Evolutionary conservation across 139 green algal species (phyloP).

Genomic region (Tetradesmus obliquus): DNA sequence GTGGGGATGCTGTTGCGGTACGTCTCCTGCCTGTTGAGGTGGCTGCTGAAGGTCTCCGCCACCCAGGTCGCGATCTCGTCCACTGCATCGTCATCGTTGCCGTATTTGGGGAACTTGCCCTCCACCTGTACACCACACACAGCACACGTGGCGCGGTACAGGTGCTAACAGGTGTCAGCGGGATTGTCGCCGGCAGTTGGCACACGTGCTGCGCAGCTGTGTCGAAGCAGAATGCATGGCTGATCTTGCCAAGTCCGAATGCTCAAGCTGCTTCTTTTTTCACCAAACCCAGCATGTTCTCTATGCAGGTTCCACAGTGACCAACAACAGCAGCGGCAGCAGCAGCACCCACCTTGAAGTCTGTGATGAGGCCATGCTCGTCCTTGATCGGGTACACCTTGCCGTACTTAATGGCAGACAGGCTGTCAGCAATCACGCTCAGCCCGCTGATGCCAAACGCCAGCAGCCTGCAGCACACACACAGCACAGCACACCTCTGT

Average conservation of each 20-base stretch:
- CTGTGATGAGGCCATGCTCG: slow-evolving; percentile 60
- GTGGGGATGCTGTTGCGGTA: slow-evolving; percentile 79
- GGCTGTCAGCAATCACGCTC: slow-evolving; percentile 75
- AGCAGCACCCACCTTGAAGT: slow-evolving; percentile 57
- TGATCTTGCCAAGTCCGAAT: too few species aligned
- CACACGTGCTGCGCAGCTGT: too few species aligned
- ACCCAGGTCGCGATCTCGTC: slow-evolving; percentile 70
- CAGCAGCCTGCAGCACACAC: slow-evolving; percentile 52
- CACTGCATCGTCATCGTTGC: slow-evolving; percentile 80
- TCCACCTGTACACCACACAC: slow-evolving; percentile 50
- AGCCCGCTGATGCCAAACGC: slow-evolving; percentile 82
- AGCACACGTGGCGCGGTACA: not conserved
- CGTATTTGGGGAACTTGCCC: slow-evolving; percentile 80
- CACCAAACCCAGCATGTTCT: too few species aligned
- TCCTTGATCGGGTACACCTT: slow-evolving; percentile 70
- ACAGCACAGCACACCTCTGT: not conserved
- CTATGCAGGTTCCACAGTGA: too few species aligned
- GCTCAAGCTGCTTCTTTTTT: too few species aligned
- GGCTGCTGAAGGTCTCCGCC: slow-evolving; percentile 20
- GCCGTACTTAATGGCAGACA: slow-evolving; percentile 83
- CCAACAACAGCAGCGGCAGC: not conserved
- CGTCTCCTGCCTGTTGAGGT: slow-evolving; percentile 65
- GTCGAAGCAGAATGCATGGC: too few species aligned
- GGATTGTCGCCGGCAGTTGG: too few species aligned
- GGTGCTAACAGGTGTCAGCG: not conserved